Percentiles rank a stretch among this genome's conserved stretches.
Conservation (phyloP, 2,329 filamentous ascomycete genomes). For the Colletotrichum sp. region DNA sequence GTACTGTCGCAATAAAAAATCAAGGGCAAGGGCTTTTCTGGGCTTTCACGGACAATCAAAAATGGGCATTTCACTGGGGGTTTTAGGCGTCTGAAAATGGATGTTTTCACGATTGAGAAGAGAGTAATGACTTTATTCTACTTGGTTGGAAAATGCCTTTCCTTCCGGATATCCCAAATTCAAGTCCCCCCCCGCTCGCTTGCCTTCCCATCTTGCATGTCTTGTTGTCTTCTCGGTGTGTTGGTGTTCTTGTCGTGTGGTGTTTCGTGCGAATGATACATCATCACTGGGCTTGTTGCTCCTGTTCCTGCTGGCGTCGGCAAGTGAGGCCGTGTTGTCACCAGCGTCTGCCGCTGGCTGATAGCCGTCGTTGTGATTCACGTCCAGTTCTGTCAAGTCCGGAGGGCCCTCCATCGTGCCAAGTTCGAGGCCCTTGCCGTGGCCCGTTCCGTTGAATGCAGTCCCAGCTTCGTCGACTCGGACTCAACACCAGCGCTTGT, state of each 20-base stretch:
- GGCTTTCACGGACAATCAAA: background rate
- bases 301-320: background rate
- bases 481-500: background rate
- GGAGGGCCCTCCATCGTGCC: background rate
- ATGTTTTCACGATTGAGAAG: background rate
- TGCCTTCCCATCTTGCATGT: background rate
- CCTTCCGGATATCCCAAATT: background rate
- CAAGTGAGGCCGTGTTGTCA: background rate
- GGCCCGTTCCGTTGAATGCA: background rate
- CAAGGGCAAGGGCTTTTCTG: background rate
- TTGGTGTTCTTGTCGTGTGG: background rate
- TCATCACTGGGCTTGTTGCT: no score
- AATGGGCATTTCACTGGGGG: background rate
- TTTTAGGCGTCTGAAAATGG: constrained; percentile 17
- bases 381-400: background rate
- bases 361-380: background rate
- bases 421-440: background rate
- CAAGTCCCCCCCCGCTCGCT: background rate
- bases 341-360: background rate
- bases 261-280: no score
- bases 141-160: background rate
- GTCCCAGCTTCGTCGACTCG: background rate
- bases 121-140: background rate
- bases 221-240: background rate
- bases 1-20: background rate